Conservation (phyloP, 2,329 filamentous ascomycete species). For the Pyricularia grisea region DNA sequence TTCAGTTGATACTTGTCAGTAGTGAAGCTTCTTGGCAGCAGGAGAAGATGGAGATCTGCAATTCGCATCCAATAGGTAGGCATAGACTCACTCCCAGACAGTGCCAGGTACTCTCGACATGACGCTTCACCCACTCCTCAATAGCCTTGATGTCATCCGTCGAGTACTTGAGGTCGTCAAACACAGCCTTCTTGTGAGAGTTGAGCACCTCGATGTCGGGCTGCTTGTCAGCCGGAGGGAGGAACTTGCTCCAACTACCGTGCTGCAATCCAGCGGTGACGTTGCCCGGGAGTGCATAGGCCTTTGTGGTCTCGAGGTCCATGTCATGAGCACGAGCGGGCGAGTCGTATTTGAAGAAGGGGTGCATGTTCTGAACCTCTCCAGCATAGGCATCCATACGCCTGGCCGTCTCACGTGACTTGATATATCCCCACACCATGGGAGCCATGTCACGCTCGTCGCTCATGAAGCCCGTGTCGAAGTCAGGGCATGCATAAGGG, state of each 20-base stretch:
- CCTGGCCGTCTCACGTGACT: slow-evolving; percentile 69
- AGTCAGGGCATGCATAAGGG: slow-evolving; percentile 66
- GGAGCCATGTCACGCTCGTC: slow-evolving; percentile 77
- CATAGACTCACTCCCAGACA: slow-evolving; percentile 34
- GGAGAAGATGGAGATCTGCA: no score
- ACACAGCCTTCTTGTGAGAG: slow-evolving; percentile 50
- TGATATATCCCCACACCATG: slow-evolving; percentile 80
- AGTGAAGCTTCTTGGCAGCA: no score
- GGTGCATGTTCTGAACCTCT: slow-evolving; percentile 60
- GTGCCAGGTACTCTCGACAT: slow-evolving; percentile 72
- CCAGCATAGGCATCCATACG: slow-evolving; percentile 72
- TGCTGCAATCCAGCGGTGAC: slow-evolving; percentile 63
- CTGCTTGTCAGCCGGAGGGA: slow-evolving; percentile 42
- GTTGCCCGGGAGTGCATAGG: slow-evolving; percentile 65
- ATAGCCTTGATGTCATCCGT: slow-evolving; percentile 54
- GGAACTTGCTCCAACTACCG: slow-evolving; percentile 57
- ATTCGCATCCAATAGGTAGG: no score
- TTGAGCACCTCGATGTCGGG: slow-evolving; percentile 42
- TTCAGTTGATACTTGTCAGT: neutral
- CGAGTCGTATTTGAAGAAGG: slow-evolving; percentile 63
- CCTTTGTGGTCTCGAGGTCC: slow-evolving; percentile 65
- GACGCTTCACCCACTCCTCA: slow-evolving; percentile 61
- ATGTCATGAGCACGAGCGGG: slow-evolving; percentile 62
- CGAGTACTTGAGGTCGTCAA: slow-evolving; percentile 57
- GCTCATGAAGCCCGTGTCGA: slow-evolving; percentile 78